These are phyloP conservation scores for Lepidium campestre DNA, from an alignment of 441 rosid species.

Conservation along the genomic window DNA sequence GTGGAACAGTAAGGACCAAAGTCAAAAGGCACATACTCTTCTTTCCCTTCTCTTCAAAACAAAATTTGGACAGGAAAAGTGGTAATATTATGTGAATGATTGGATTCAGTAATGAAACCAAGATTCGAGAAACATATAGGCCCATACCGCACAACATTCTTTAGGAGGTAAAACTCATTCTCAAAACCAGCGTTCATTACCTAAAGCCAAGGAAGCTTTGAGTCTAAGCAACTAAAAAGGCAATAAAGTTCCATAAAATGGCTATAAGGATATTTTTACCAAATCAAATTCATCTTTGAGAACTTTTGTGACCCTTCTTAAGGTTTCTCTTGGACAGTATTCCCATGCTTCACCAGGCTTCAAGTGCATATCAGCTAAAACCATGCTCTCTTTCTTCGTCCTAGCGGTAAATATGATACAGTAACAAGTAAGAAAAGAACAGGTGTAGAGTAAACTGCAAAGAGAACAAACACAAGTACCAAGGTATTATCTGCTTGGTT, in stretches of 20 bases:
- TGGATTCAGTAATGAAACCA: not conserved
- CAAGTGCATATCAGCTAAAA: conserved; percentile 87
- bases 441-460: not conserved
- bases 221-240: conserved; percentile 14
- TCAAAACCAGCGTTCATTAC: conserved; percentile 96
- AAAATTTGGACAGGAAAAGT: not conserved
- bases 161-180: conserved; percentile 82
- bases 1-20: conserved; percentile 69
- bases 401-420: conserved; percentile 29
- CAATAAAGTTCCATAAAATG: not conserved
- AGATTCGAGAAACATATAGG: not conserved
- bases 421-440: not conserved
- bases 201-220: conserved; percentile 31
- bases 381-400: conserved; percentile 78
- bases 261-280: conserved; percentile 35
- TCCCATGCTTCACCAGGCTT: conserved; percentile 92
- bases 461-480: conserved; percentile 39
- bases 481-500: conserved; percentile 64
- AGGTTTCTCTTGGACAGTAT: conserved; percentile 87
- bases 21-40: conserved; percentile 84
- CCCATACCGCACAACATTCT: conserved; percentile 49
- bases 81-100: not conserved
- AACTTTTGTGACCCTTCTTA: conserved; percentile 60
- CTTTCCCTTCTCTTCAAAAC: conserved; percentile 59
- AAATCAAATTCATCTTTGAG: conserved; percentile 80